Base-by-base conservation (phyloP, 331 rosid species). In the Prunus yedoensis region DNA sequence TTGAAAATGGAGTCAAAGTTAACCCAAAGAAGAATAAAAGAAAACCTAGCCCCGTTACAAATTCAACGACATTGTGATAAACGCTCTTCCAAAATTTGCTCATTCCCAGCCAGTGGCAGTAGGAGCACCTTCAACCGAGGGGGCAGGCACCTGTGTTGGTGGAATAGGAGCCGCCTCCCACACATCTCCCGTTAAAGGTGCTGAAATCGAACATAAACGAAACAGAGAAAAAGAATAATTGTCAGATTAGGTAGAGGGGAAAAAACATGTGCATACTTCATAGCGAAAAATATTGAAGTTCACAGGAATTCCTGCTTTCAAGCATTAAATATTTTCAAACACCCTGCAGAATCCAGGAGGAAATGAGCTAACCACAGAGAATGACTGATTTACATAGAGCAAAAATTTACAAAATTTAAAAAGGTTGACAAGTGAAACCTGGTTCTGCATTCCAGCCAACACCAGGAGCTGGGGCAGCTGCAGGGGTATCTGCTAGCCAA, bases 151-250 rank as follows among this genome's bases (percentile, higher is more conserved):
- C 52, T 66, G 83, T 50, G 91, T 75, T 20, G 92, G 71, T 18
- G 89, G 80, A 60, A 58, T 78, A 16, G 87, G 51, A 0, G 74
- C 74, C 10, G 43, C 43, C 8, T 85, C 94, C 97, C 97, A 90
- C 6, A 87, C 96, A 16, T 87, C 96, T 16, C 74, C 65, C 6
- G 70, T 59, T 57, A 14, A 0, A 49, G 74, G 61, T 60, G 13
- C 84, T 77, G 70, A 38, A 27, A n/a, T 11, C 17, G 1, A 28
- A 27, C 10, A 47, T 10, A 56, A 4, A 10, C 5, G 8, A 7
- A 38, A 38, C 43, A 38, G 43, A 8, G 4, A 60, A 65, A n/a
- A 47, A 17, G 2, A 56, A 17, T 6, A 38, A 38, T 32, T 32
- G 43, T 71, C 12, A 57, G 32, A 10, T 61, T 20, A 0, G 15